Evolutionary conservation across 345 rosid genomes (phyloP), one percentile per base, ranked within the genome.

Genomic region (Populus alba): DNA sequence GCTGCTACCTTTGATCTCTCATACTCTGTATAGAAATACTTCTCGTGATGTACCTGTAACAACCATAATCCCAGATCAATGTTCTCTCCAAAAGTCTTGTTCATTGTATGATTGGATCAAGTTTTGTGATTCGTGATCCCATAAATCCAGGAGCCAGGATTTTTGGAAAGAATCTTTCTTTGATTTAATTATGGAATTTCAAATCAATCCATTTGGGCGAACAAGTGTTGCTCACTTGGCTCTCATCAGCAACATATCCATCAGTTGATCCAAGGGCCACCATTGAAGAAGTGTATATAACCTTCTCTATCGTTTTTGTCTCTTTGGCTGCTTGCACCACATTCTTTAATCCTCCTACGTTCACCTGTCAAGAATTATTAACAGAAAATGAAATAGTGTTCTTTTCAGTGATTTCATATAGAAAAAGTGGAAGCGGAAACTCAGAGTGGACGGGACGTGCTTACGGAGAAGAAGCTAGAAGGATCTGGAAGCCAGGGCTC

Each of bases 401-500:
- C 53, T 15, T 15, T 15, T 15, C 16, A 15, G 17, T 15, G 53
- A 47, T 4, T 47, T 47, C 53, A 3, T 3, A 47, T 47, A 47
- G 17, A 47, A 47, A 47, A 47, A 3, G 1, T 13, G 18, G 53
- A 47, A 4, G 53, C 6, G 53, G 53, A 15, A 47, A 15, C 6
- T 47, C 53, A 47, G 1, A 1, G 53, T 15, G 53, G 16, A 47
- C 0, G 18, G 53, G 53, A 47, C 6, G 90, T 8, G 62, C 87
- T 85, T 84, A 91, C 97, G 2, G 90, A 74, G 78, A 87, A 71
- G 90, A 93, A 93, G 82, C 47, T 81, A 22, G 93, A 91, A 51
- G 92, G 89, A 80, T 90, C 92, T 16, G 94, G 91, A 12, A 91
- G 91, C 97, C 98, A 95, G 62, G 98, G 96, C 88, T 95, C 97